Base-by-base conservation (phyloP, 83 land plant species). In the Diphasiastrum complanatum region DNA sequence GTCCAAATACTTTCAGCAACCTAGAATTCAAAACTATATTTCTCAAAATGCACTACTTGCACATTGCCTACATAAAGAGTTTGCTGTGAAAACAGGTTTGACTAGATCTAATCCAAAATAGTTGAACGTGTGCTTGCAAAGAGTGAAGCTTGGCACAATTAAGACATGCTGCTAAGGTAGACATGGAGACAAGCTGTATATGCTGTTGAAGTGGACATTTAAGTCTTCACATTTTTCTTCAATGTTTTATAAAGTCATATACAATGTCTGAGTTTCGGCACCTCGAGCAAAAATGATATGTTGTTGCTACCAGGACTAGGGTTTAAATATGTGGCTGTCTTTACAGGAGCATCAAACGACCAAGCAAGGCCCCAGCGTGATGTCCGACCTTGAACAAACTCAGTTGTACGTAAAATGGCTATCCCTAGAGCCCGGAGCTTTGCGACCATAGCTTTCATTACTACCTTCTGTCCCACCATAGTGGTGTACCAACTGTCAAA, bases 361-460 rank as follows among this genome's bases (percentile, higher is more conserved):
- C 97, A 91, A 54, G 95, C 97, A 48, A 91, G 77, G n/a, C 97
- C 97, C 97, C 97, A 91, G 33, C 97, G 62, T 40, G 77, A 79
- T 26, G 97, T 91, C 33, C 74, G 83, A 45, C 97, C 97, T 70
- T 91, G 97, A 36, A 91, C 97, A 81, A 91, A 91, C 57, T 91
- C 97, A 28, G 95, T 91, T 2, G 95, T 87, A 56, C 80, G 82
- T n/a, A 91, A 79, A n/a, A 83, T 64, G 25, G 85, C 64, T 14
- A 75, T 95, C 46, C 87, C 83, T 63, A 65, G 65, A 25, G 72
- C 66, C 49, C 95, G 74, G 37, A 91, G 83, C 69, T 82, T 79
- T 33, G 87, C 45, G 29, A 65, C 62, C 51, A 91, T 47, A 31
- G 47, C 60, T 30, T 87, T 85, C 58, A 91, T 60, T 51, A 71